Evolutionary conservation across 2,329 filamentous ascomycete species (phyloP), one percentile per base, ranked within the genome.

Genomic region (Cladophialophora chaetospira): DNA sequence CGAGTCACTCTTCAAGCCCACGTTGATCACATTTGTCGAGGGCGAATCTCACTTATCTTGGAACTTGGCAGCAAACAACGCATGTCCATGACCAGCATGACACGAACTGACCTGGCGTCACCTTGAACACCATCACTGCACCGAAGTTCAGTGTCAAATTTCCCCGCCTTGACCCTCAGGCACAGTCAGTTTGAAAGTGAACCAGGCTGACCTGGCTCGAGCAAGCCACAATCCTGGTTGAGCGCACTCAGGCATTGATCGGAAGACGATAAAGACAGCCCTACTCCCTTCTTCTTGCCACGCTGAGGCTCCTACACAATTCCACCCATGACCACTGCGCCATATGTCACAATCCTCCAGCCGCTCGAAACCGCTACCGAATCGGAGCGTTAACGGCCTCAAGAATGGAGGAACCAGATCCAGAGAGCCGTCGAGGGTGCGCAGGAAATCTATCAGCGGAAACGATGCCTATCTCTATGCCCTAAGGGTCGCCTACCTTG

Each of bases 401-500:
- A 74, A 76, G 56, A 74, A 75, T 73, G 71, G 74, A 54, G 68
- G 67, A 28, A 69, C 68, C 46, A 71, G 71, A 61, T 74, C 74
- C 51, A 72, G 75, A 62, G 75, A 72, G 61, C 70, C 70, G 42
- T 79, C 77, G 31, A 63, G 70, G 55, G 69, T 70, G 46, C 73
- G 75, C 53, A 72, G 72, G 53, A 74, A 75, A 48, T 71, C 73
- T 13, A 68, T 79, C 59, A 75, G 67, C 63, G 69, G 79, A 71
- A 88, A 95, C 67, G 91, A 97, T 74, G 92, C 91, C 70, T 96
- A 95, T 76, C 88, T 86, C 62, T 96, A 91, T 75, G 91, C 92
- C 67, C 84, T 99, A 53, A 88, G 94, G 61, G 87, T 89, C 65
- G 93, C 93, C 65, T 97, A 91, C 74, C 88, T 99, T 57, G 83